Conservation (phyloP, 768 basidiomycete species). For the Leccinum boreale region DNA sequence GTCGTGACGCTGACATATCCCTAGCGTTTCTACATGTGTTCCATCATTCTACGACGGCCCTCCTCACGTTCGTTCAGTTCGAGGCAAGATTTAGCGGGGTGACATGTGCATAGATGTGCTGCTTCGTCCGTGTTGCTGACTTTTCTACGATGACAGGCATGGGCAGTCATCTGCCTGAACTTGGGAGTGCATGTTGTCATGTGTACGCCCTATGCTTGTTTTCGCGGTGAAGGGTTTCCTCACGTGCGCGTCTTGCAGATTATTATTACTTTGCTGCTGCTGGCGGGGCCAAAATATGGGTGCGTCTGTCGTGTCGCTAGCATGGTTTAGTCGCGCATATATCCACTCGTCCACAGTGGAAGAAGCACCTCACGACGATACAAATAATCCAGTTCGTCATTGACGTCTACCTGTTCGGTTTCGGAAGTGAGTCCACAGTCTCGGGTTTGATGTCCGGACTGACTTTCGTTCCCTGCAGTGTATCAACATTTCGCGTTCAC, state of each 20-base stretch:
- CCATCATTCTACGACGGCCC: constrained; percentile 93
- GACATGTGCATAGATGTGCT: background rate
- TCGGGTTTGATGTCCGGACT: background rate
- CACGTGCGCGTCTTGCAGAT: constrained; percentile 47
- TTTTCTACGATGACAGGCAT: constrained; percentile 53
- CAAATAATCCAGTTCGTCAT: constrained; percentile 28
- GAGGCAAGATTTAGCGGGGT: constrained; percentile 88
- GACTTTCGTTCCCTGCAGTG: constrained; percentile 6
- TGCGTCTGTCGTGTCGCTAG: background rate
- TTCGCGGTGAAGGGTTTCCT: background rate
- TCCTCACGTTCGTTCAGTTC: constrained; percentile 89
- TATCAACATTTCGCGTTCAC: constrained; percentile 28
- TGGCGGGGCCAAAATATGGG: constrained; percentile 40
- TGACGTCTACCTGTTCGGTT: constrained; percentile 18
- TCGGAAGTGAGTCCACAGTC: constrained; percentile 18
- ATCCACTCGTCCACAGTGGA: constrained; percentile 18
- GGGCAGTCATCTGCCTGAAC: constrained; percentile 87
- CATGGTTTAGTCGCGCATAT: background rate
- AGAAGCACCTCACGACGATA: constrained; percentile 24
- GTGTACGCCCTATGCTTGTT: constrained; percentile 55
- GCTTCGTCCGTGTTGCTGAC: background rate
- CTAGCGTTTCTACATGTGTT: constrained; percentile 95
- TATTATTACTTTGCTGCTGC: constrained; percentile 99
- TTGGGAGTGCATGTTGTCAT: constrained; percentile 90
- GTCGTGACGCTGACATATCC: background rate